A percentile compares a stretch with the other conserved stretches of the same genome.
Conservation (phyloP, 2,329 filamentous ascomycete species). For the Neopestalotiopsis clavispora region DNA sequence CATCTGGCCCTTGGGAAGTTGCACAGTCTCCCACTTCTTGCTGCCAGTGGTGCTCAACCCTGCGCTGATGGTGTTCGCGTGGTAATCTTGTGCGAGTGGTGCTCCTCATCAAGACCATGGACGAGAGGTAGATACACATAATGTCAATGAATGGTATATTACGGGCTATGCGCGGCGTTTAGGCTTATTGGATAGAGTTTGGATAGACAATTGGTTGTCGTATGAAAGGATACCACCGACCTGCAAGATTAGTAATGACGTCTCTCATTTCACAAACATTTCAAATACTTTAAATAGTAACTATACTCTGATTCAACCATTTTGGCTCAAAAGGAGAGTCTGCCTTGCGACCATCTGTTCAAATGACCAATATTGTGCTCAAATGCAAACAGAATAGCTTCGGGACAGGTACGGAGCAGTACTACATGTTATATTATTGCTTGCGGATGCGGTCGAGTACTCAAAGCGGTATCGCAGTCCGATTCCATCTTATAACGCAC, state of each 20-base stretch:
- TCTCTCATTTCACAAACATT: background rate
- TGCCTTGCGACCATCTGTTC: background rate
- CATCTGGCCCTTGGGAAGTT: slow-evolving; percentile 60
- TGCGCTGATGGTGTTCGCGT: slow-evolving; percentile 67
- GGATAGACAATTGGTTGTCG: slow-evolving; percentile 6
- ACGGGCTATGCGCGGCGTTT: background rate
- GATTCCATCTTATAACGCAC: background rate
- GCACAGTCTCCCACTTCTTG: slow-evolving; percentile 60
- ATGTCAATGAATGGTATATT: background rate
- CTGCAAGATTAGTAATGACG: background rate
- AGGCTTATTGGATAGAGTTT: background rate
- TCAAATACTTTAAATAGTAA: background rate
- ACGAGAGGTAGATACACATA: background rate
- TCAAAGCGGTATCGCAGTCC: background rate
- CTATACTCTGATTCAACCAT: background rate
- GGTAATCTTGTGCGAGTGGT: slow-evolving; percentile 39
- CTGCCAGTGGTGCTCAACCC: slow-evolving; percentile 66
- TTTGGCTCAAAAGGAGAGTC: background rate
- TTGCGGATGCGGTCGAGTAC: background rate
- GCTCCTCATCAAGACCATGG: background rate
- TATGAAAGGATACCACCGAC: background rate
- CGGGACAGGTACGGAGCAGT: background rate
- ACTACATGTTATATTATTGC: background rate
- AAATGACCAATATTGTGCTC: too few relatives aligned
- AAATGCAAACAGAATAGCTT: background rate